Conservation (phyloP, 176 grass and related monocot genomes). For the Avena insularis region DNA sequence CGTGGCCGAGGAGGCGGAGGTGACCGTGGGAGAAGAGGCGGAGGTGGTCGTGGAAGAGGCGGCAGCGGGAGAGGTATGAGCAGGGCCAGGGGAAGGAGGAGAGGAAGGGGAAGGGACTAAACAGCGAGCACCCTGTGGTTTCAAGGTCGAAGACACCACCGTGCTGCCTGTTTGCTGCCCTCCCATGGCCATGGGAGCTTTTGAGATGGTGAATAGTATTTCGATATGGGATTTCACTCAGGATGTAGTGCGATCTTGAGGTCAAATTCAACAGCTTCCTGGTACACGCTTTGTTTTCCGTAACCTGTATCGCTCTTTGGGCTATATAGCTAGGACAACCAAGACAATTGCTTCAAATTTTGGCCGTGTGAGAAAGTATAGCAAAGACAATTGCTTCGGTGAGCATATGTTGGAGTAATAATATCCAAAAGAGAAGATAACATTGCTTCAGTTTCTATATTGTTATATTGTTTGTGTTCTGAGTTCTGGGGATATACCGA, state of each 20-base stretch:
- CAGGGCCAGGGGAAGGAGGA: neutral
- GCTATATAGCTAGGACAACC: neutral
- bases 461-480: no score
- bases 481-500: no score
- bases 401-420: neutral
- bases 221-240: neutral
- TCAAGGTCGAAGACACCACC: neutral
- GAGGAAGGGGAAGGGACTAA: constrained; percentile 31
- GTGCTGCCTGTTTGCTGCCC: neutral
- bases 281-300: neutral
- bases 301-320: neutral
- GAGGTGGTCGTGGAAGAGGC: neutral
- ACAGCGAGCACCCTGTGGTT: constrained; percentile 8
- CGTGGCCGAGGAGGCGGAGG: constrained; percentile 41
- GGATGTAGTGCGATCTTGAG: neutral
- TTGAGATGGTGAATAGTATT: neutral
- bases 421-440: neutral
- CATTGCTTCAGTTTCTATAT: neutral
- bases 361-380: constrained; percentile 4
- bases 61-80: constrained; percentile 36
- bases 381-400: neutral
- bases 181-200: neutral
- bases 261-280: neutral
- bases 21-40: neutral
- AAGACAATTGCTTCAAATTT: neutral